phyloP scores from a whole-genome alignment of 1,284 basidiomycete genomes.

The Papiliotrema fonsecae region DNA sequence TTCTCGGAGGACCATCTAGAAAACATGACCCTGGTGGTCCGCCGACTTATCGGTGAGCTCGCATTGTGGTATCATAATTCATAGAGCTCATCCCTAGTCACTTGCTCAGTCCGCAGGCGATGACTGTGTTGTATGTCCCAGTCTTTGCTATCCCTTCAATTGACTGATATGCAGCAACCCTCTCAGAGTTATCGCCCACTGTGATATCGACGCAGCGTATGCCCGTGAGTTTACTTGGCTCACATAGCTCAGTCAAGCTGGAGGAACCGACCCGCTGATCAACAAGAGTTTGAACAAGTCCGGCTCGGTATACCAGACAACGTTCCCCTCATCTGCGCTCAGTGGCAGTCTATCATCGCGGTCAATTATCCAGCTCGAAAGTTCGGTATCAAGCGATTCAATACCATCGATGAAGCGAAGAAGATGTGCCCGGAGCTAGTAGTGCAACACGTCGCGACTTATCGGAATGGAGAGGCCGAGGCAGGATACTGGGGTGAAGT shows the following conservation, averaged over 20 bases:
- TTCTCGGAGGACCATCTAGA: conserved; percentile 19
- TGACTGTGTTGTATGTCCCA: conserved; percentile 35
- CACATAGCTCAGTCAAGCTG: too few species aligned
- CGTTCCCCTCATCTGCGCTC: conserved; percentile 80
- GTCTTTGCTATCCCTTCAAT: not conserved
- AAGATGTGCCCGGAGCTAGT: conserved; percentile 78
- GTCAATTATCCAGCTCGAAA: conserved; percentile 92
- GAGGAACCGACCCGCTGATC: conserved; percentile 16
- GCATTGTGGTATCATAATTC: not conserved
- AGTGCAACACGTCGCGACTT: conserved; percentile 91
- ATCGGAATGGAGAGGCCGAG: conserved; percentile 72
- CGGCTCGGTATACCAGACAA: conserved; percentile 66
- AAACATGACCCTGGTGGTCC: conserved; percentile 7
- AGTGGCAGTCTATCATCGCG: conserved; percentile 86
- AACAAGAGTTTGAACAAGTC: conserved; percentile 75
- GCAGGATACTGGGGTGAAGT: conserved; percentile 86
- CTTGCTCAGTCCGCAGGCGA: conserved; percentile 38
- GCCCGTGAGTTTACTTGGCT: conserved; percentile 53
- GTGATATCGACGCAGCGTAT: conserved; percentile 91
- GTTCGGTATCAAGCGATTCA: conserved; percentile 69
- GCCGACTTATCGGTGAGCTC: conserved; percentile 17
- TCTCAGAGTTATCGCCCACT: conserved; percentile 65
- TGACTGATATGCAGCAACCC: conserved; percentile 27
- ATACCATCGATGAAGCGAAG: conserved; percentile 64
- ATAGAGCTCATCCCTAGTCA: conserved; percentile 19